A percentile compares a stretch with the other conserved stretches of the same genome.
Conservation (phyloP, 768 basidiomycete genomes). For the Suillus weaverae region DNA sequence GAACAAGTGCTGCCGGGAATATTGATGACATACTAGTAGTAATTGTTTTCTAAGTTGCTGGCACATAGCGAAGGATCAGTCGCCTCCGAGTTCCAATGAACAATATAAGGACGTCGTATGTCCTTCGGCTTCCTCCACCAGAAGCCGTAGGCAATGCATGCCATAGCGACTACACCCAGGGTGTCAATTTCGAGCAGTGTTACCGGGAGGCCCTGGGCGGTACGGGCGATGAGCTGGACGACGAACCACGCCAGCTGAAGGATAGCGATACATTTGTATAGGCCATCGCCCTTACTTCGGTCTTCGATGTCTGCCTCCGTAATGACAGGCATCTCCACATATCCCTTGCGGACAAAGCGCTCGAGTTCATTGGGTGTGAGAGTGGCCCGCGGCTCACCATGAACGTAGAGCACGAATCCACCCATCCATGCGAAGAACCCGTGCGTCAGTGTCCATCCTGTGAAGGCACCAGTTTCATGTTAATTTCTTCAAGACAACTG, state of each 20-base stretch:
- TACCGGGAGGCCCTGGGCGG: background rate
- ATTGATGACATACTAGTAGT: background rate
- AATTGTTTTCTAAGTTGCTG: background rate
- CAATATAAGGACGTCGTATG: background rate
- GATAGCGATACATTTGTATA: too few relatives aligned
- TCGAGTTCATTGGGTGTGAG: too few relatives aligned
- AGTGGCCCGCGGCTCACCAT: too few relatives aligned
- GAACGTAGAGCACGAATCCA: too few relatives aligned
- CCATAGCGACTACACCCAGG: background rate
- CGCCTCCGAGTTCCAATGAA: background rate
- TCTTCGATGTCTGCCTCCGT: too few relatives aligned
- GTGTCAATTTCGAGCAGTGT: background rate
- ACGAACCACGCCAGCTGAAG: background rate
- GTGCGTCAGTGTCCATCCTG: too few relatives aligned
- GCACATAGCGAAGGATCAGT: background rate
- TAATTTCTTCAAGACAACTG: background rate
- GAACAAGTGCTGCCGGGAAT: background rate
- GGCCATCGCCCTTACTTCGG: too few relatives aligned
- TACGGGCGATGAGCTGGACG: background rate
- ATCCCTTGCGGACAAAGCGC: too few relatives aligned
- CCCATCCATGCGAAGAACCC: too few relatives aligned
- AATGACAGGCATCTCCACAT: too few relatives aligned
- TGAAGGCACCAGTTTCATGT: background rate
- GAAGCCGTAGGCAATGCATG: background rate
- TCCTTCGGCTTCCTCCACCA: background rate